Evolutionary conservation across 2,329 filamentous ascomycete genomes (phyloP).

Genomic region (Fusarium brevicatenulatum): DNA sequence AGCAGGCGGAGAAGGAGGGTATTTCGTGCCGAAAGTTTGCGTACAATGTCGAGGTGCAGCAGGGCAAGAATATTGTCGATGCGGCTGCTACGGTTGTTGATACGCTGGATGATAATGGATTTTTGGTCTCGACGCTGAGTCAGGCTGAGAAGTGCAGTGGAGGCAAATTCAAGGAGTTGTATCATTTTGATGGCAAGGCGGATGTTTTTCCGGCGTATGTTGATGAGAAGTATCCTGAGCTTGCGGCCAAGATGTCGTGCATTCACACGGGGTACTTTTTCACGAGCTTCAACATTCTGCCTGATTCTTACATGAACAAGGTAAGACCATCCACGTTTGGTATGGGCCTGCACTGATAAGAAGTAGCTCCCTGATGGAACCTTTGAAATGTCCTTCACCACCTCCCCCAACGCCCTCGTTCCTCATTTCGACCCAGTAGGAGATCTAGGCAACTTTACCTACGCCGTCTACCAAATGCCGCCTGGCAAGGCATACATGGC

Average conservation of each 20-base stretch:
- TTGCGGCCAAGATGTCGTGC: slow-evolving; percentile 62
- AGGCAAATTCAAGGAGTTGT: slow-evolving; percentile 59
- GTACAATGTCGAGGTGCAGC: slow-evolving; percentile 58
- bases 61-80: slow-evolving; percentile 60
- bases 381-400: slow-evolving; percentile 60
- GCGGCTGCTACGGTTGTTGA: slow-evolving; percentile 57
- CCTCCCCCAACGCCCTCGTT: slow-evolving; percentile 48
- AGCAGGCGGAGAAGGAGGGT: slow-evolving; percentile 51
- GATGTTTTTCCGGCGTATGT: slow-evolving; percentile 61
- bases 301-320: slow-evolving; percentile 58
- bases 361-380: slow-evolving; percentile 52
- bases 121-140: slow-evolving; percentile 63
- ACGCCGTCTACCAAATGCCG: slow-evolving; percentile 61
- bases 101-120: slow-evolving; percentile 58
- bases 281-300: slow-evolving; percentile 59
- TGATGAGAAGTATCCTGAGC: slow-evolving; percentile 51
- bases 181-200: slow-evolving; percentile 65
- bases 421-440: slow-evolving; percentile 59
- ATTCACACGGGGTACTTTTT: slow-evolving; percentile 62
- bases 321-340: slow-evolving; percentile 41
- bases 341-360: not conserved
- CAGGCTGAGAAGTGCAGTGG: slow-evolving; percentile 58
- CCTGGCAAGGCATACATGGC: slow-evolving; percentile 62
- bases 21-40: slow-evolving; percentile 56
- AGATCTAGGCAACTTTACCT: slow-evolving; percentile 60